These are phyloP conservation scores for Piper longum DNA, from an alignment of 164 flowering plant species.

Conservation along the genomic window DNA sequence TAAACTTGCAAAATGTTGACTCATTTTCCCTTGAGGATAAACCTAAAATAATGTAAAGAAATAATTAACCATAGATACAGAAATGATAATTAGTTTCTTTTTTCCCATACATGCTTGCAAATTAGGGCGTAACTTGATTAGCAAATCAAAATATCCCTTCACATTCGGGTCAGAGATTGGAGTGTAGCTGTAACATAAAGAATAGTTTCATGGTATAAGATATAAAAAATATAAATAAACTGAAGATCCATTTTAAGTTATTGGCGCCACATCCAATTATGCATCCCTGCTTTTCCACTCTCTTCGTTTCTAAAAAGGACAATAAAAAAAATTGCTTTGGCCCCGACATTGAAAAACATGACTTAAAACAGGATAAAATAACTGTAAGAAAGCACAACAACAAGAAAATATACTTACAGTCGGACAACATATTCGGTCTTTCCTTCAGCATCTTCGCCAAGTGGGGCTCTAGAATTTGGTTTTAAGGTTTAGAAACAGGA, in stretches of 20 bases:
- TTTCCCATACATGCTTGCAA: not conserved
- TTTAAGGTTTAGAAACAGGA: not conserved
- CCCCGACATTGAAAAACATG: not conserved
- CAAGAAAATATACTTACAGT: slow-evolving; percentile 50
- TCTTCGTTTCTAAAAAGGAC: not conserved
- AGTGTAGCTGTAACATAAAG: slow-evolving; percentile 52
- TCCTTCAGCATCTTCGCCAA: slow-evolving; percentile 72
- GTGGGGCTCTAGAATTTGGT: slow-evolving; percentile 49
- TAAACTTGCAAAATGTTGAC: slow-evolving; percentile 78
- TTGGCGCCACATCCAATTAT: not conserved
- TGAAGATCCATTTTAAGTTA: too few relatives aligned
- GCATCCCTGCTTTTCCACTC: not conserved
- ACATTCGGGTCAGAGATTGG: slow-evolving; percentile 94
- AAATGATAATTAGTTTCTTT: not conserved
- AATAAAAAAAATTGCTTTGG: too few relatives aligned
- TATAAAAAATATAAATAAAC: too few relatives aligned
- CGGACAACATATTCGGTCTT: slow-evolving; percentile 81
- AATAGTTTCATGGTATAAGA: not conserved
- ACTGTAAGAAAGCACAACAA: not conserved
- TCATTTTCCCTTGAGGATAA: slow-evolving; percentile 98
- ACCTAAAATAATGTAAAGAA: slow-evolving; percentile 33
- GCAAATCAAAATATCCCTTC: slow-evolving; percentile 82
- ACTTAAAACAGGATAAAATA: too few relatives aligned
- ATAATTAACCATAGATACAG: not conserved
- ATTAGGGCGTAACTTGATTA: slow-evolving; percentile 60